These are phyloP conservation scores for Heliocybe sulcata DNA, from an alignment of 1,284 basidiomycete genomes.

Conservation along the genomic window DNA sequence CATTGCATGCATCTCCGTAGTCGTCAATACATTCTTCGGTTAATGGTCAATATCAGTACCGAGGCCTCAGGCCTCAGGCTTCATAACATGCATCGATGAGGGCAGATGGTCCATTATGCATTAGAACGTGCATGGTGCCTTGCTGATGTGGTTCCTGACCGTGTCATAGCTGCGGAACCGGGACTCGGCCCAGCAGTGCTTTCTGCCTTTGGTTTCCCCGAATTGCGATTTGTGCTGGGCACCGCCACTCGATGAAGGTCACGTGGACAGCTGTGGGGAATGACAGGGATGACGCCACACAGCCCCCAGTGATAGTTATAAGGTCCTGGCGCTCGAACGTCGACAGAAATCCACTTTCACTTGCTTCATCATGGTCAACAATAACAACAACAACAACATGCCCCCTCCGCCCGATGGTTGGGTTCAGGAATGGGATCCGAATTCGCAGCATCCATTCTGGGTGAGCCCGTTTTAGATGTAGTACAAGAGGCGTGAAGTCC, in stretches of 20 bases:
- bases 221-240: neutral
- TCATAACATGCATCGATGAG: too few relatives aligned
- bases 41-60: too few relatives aligned
- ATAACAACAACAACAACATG: conserved; percentile 2
- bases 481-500: neutral
- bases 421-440: conserved; percentile 45
- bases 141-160: too few relatives aligned
- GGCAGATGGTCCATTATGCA: too few relatives aligned
- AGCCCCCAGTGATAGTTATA: conserved; percentile 1
- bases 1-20: too few relatives aligned
- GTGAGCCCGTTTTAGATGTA: conserved; percentile 17
- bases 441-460: conserved; percentile 36
- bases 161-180: too few relatives aligned
- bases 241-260: neutral
- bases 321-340: neutral
- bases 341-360: neutral
- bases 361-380: neutral
- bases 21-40: too few relatives aligned
- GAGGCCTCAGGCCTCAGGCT: too few relatives aligned
- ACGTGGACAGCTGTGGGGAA: neutral
- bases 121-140: too few relatives aligned
- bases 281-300: neutral
- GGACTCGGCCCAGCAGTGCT: too few relatives aligned
- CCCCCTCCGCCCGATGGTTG: conserved; percentile 50
- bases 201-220: too few relatives aligned